These are phyloP conservation scores for Moniliophthora roreri DNA, from an alignment of 1,284 basidiomycete species.

Conservation along the genomic window DNA sequence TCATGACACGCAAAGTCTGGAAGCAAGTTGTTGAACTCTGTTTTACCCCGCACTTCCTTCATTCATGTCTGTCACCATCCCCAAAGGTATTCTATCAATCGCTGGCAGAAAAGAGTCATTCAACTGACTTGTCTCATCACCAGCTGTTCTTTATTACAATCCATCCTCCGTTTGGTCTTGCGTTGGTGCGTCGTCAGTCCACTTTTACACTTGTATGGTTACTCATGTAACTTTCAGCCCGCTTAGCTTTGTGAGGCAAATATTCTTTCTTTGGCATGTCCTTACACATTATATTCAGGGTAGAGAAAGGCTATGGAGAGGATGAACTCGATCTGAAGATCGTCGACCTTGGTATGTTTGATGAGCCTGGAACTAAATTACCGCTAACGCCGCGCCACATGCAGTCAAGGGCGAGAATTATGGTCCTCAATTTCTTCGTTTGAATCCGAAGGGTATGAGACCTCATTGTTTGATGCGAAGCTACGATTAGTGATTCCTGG, in stretches of 20 bases:
- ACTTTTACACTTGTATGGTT: not conserved
- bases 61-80: not conserved
- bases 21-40: no score
- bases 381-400: not conserved
- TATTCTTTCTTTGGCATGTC: not conserved
- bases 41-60: not conserved
- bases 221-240: constrained; percentile 29
- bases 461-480: not conserved
- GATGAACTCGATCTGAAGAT: constrained; percentile 66
- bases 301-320: constrained; percentile 71
- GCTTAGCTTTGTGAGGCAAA: constrained; percentile 46
- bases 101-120: not conserved
- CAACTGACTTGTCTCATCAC: not conserved
- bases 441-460: constrained; percentile 73
- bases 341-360: constrained; percentile 57
- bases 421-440: constrained; percentile 62
- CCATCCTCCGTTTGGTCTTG: constrained; percentile 60
- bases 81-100: not conserved
- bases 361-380: not conserved
- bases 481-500: constrained; percentile 1
- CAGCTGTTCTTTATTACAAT: constrained; percentile 57
- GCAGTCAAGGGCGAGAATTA: constrained; percentile 70
- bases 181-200: constrained; percentile 44
- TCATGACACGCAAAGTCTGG: not conserved
- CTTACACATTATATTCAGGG: constrained; percentile 34